These are phyloP conservation scores for Aspergillus alliaceus DNA, from an alignment of 2,329 filamentous ascomycete species.

Conservation along the genomic window DNA sequence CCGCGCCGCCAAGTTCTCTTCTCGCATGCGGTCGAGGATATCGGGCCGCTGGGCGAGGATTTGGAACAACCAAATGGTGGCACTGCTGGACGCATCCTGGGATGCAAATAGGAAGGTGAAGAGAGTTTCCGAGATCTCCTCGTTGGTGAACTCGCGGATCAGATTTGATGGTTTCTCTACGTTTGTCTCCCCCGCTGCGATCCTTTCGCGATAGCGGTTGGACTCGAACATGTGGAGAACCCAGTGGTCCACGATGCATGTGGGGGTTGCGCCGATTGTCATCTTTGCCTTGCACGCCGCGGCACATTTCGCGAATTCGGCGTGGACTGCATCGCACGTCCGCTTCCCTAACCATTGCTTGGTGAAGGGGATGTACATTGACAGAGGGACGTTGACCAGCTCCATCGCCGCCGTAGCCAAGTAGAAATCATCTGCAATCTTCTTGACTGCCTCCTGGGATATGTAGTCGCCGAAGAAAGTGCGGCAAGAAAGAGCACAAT, in stretches of 20 bases:
- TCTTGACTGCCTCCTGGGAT: conserved; percentile 78
- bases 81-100: conserved; percentile 55
- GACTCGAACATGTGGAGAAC: conserved; percentile 79
- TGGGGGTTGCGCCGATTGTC: conserved; percentile 72
- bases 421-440: conserved; percentile 89
- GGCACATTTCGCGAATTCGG: conserved; percentile 79
- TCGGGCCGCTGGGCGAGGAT: conserved; percentile 53
- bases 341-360: conserved; percentile 91
- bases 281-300: conserved; percentile 83
- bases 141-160: conserved; percentile 52
- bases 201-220: conserved; percentile 68
- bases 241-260: conserved; percentile 90
- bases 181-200: conserved; percentile 64
- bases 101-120: conserved; percentile 58
- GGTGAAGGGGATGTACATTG: conserved; percentile 81
- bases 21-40: conserved; percentile 46
- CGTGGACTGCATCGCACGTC: conserved; percentile 78
- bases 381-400: conserved; percentile 80
- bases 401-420: conserved; percentile 86
- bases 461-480: conserved; percentile 92
- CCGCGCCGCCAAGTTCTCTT: conserved; percentile 49
- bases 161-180: conserved; percentile 48
- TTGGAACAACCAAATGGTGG: conserved; percentile 56
- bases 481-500: conserved; percentile 83
- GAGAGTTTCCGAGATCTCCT: conserved; percentile 52